phyloP scores from a whole-genome alignment of 129 eudicot genomes.

The Pseudognaphalium luteoalbum region DNA sequence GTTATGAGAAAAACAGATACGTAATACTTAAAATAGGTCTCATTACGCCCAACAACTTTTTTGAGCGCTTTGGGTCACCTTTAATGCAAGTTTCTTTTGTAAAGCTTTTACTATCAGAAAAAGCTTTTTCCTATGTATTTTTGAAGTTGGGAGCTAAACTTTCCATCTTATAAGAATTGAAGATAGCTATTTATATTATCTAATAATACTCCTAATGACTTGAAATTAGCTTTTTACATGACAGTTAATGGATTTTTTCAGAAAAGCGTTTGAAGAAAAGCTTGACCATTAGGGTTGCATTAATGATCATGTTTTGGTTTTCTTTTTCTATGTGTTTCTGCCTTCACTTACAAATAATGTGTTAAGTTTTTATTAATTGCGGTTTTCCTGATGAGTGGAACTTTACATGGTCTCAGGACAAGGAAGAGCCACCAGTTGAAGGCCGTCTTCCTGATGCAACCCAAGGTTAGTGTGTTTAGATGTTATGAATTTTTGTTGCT shows the following conservation, averaged over 20 bases:
- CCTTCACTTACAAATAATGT: too few relatives aligned
- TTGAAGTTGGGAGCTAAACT: too few relatives aligned
- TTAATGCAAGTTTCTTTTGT: neutral
- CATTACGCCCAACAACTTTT: neutral
- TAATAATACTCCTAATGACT: neutral
- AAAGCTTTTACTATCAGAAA: too few relatives aligned
- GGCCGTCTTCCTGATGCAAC: constrained; percentile 85
- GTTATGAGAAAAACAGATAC: neutral
- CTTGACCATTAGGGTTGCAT: neutral
- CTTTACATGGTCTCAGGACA: constrained; percentile 53
- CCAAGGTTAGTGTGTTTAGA: constrained; percentile 45
- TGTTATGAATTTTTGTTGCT: too few relatives aligned
- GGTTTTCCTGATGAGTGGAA: neutral
- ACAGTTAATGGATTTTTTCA: neutral
- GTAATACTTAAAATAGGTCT: neutral
- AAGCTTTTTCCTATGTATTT: neutral
- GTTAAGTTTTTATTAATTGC: neutral
- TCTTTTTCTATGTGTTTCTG: too few relatives aligned
- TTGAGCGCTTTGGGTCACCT: neutral
- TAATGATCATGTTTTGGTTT: neutral
- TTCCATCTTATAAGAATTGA: neutral
- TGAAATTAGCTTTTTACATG: neutral
- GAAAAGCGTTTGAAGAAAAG: neutral
- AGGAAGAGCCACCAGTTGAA: constrained; percentile 70
- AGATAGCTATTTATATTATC: too few relatives aligned